Base-by-base conservation (phyloP, 176 grass and related monocot genomes). In the Panicum miliaceum region DNA sequence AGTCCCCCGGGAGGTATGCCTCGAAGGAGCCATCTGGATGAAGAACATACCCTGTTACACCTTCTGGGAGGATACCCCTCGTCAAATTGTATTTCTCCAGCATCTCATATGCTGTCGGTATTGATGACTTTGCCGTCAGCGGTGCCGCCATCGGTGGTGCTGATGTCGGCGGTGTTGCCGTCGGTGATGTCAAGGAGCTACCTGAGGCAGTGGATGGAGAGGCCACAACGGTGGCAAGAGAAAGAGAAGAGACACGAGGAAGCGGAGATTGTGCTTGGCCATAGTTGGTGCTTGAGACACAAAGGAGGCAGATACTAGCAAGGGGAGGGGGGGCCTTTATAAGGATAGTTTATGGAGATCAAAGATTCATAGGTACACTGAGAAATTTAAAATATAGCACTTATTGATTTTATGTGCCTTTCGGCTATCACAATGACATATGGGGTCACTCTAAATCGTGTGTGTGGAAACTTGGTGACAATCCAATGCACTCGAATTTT, bases 51-150 rank as follows among this genome's bases (percentile, higher is more conserved):
- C 87, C 62, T 0, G 46, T 63, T 71, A 84, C 89, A 5, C 89
- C 92, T 35, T 85, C 59, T 2, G 89, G 87, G 2, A 91, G 92
- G 71, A 94, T 87, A 12, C 89, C 92, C 40, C 13, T 37, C 4
- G 87, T 60, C 36, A 94, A 85, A 52, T 80, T 72, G 72, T 81
- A 91, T 9, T 45, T 20, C 42, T 75, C 84, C 2, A 94, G 58
- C 50, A 89, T 69, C 8, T 90, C 73, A 73, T 94, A 94, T 40
- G 84, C 89, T 0, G 81, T 79, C 0, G 34, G 51, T n/a, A 11
- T 3, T 26, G 48, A 12, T 1, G 32, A 38, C 62, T 22, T 50
- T 0, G 47, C 32, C 4, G 22, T 6, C 0, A 19, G 16, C 3
- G 34, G 63, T 56, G 53, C 6, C 22, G 19, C 34, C 18, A 7